Evolutionary conservation across 1,284 basidiomycete genomes (phyloP).

Genomic region (Cryptococcus floricola): DNA sequence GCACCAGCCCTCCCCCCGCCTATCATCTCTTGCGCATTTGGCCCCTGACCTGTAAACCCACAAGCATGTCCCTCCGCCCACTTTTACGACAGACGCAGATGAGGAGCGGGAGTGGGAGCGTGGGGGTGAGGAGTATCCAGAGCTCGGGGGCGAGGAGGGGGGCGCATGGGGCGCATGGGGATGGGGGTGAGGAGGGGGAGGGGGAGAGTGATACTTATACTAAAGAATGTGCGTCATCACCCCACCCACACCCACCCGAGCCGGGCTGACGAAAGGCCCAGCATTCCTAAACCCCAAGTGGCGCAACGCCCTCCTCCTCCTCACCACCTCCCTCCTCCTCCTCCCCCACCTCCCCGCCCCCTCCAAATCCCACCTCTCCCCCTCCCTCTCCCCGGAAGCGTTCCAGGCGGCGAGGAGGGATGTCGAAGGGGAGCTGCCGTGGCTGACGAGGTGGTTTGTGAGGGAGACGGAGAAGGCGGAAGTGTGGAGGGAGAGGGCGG

Average conservation of each 20-base stretch:
- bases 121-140: slow-evolving; percentile 8
- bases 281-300: slow-evolving; percentile 46
- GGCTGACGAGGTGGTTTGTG: slow-evolving; percentile 45
- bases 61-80: slow-evolving; percentile 6
- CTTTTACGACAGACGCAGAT: not conserved
- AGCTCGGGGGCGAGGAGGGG: slow-evolving; percentile 20
- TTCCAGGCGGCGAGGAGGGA: slow-evolving; percentile 19
- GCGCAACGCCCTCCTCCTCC: slow-evolving; percentile 38
- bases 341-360: slow-evolving; percentile 44
- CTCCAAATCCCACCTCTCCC: slow-evolving; percentile 27
- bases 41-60: too few relatives aligned
- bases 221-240: slow-evolving; percentile 23
- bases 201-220: slow-evolving; percentile 23
- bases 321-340: slow-evolving; percentile 29
- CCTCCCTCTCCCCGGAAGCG: slow-evolving; percentile 32
- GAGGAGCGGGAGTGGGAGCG: too few relatives aligned
- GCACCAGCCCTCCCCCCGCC: too few relatives aligned
- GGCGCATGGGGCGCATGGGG: slow-evolving; percentile 19
- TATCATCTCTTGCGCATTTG: too few relatives aligned
- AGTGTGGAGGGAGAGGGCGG: slow-evolving; percentile 40
- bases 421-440: slow-evolving; percentile 18
- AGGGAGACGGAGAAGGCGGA: slow-evolving; percentile 37
- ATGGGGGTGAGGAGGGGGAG: too few relatives aligned
- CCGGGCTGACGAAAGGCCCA: slow-evolving; percentile 11
- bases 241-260: not conserved